These are phyloP conservation scores for Russula sp. DNA, from an alignment of 768 basidiomycete genomes.

Conservation along the genomic window DNA sequence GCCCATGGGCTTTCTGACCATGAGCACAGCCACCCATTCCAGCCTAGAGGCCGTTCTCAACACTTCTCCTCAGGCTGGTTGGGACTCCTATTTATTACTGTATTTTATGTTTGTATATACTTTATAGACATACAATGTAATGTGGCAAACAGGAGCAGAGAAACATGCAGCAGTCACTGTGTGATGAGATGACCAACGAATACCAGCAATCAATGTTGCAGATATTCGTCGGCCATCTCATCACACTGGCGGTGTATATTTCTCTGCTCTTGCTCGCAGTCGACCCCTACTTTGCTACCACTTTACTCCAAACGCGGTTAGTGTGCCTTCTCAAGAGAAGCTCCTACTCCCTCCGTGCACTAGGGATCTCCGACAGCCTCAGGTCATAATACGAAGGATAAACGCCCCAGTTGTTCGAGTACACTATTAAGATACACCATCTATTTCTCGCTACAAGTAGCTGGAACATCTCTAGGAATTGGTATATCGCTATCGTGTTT, in stretches of 20 bases:
- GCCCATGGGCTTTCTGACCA: background rate
- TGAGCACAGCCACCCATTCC: too few species aligned
- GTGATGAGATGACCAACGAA: background rate
- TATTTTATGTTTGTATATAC: background rate
- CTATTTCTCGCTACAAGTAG: background rate
- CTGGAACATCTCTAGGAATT: background rate
- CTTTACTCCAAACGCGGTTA: background rate
- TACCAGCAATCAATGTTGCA: background rate
- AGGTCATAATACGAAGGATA: background rate
- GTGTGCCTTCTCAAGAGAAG: background rate
- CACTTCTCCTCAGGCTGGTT: background rate
- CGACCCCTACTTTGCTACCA: background rate
- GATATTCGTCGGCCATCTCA: background rate
- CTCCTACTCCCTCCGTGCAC: background rate
- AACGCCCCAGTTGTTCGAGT: background rate
- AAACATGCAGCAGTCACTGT: background rate
- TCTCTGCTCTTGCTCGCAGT: slow-evolving; percentile 3
- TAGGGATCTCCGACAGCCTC: background rate
- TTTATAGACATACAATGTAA: background rate
- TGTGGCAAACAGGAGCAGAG: background rate
- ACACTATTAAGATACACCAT: background rate
- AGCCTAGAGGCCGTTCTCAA: too few species aligned
- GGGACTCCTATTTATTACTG: background rate
- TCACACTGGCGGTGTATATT: background rate
- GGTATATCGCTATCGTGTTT: background rate